Evolutionary conservation across 208 protist genomes (phyloP), one percentile per base, ranked within the genome.

Genomic region (Trypanosoma melophagium): DNA sequence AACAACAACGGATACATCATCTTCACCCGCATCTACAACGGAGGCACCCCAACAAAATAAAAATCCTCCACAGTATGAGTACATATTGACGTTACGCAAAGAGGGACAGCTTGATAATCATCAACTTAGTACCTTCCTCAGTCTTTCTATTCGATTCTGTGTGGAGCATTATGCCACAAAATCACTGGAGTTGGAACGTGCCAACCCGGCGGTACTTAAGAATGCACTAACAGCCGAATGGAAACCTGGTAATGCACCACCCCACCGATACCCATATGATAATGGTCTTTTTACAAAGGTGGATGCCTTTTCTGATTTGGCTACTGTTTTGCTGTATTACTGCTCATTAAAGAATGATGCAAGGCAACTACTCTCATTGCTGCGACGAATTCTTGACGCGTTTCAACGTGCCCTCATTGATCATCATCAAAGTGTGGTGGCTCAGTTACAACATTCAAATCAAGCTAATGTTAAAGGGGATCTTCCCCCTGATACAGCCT

Each of bases 301-400:
- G 52, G 97, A 99, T 65, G 93, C 89, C 21, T 94, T 98, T 64
- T 87, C 86, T n/a, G 97, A 97, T 64, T 80, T 99, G 47, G 84
- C 98, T 16, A 76, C 95, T 22, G 63, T 98, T 51, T 80, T 99
- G 50, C 70, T 98, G 45, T 86, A 70, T 58, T 94, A 89, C 76
- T 95, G 86, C 68, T 88, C 84, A 7, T 60, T 87, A 38, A 85
- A 86, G 55, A 81, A 81, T 22, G 84, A 94, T 50, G 51, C 64
- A 42, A 74, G 71, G 16, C 78, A 89, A 56, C 68, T 85, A 60
- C 66, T 83, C 40, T 84, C 88, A 57, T 74, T 97, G 62, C 75
- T 97, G 55, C 69, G 77, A 21, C 86, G 86, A 47, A 77, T 96
- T 47, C 80, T 97, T 19, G 81, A 92, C 17, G 76, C 84, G 19